Evolutionary conservation across 2,329 filamentous ascomycete species (phyloP).

Genomic region (Triangularia verruculosa): DNA sequence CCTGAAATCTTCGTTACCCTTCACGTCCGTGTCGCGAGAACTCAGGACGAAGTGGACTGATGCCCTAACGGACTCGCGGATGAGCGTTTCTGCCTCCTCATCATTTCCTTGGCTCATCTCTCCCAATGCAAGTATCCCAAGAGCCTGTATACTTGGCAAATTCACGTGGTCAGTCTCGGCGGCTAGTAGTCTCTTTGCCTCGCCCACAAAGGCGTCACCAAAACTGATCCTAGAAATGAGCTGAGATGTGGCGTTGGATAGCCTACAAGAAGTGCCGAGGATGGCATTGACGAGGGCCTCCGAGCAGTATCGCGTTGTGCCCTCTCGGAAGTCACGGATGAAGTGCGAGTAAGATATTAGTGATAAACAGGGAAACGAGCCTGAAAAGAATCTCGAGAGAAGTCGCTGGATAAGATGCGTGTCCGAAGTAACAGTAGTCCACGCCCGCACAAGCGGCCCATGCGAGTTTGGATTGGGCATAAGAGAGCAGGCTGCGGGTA

Average conservation of each 20-base stretch:
- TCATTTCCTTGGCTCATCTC: constrained; percentile 26
- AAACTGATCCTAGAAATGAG: constrained; percentile 19
- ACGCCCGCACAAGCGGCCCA: constrained; percentile 15
- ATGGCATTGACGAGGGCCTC: constrained; percentile 27
- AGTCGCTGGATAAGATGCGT: constrained; percentile 21
- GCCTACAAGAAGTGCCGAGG: constrained; percentile 22
- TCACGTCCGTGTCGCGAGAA: constrained; percentile 1
- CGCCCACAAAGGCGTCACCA: constrained; percentile 24
- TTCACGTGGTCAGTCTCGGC: constrained; percentile 14
- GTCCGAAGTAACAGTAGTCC: constrained; percentile 26
- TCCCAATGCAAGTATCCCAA: constrained; percentile 23
- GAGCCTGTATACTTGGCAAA: constrained; percentile 25
- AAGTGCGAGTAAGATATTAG: constrained; percentile 23
- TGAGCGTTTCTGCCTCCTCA: constrained; percentile 24
- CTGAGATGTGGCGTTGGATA: constrained; percentile 14
- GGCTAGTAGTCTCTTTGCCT: constrained; percentile 23
- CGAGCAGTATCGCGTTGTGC: constrained; percentile 23
- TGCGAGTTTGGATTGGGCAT: background rate
- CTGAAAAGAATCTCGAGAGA: constrained; percentile 20
- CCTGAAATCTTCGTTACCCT: constrained; percentile 15
- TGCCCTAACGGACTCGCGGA: constrained; percentile 21
- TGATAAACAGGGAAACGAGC: constrained; percentile 19
- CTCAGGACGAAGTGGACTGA: constrained; percentile 21
- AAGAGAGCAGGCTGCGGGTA: background rate
- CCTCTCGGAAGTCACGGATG: constrained; percentile 22